These are phyloP conservation scores for Vigna trinervia DNA, from an alignment of 306 rosid species.

Conservation along the genomic window DNA sequence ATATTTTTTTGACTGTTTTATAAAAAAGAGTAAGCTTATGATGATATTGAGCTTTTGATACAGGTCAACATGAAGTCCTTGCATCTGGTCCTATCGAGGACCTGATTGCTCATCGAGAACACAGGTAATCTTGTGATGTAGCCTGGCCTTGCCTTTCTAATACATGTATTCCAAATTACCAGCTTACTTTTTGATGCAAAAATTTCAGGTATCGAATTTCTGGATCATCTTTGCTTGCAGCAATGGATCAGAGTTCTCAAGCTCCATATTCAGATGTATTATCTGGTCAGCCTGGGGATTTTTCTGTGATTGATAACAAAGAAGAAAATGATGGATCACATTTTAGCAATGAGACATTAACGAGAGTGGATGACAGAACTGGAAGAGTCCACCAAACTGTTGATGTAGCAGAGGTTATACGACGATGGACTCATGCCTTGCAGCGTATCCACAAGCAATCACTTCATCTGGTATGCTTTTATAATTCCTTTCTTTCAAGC, in stretches of 20 bases:
- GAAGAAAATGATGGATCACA: constrained; percentile 73
- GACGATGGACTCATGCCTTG: constrained; percentile 99
- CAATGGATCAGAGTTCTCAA: constrained; percentile 99
- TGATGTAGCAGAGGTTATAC: constrained; percentile 94
- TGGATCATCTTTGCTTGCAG: constrained; percentile 98
- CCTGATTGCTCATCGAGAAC: constrained; percentile 96
- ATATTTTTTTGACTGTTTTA: neutral
- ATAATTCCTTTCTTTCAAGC: neutral
- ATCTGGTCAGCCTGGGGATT: constrained; percentile 67
- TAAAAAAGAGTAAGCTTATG: neutral
- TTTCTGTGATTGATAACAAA: constrained; percentile 60
- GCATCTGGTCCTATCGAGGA: constrained; percentile 99
- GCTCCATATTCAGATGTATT: constrained; percentile 72
- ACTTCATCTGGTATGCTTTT: constrained; percentile 78
- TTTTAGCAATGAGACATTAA: constrained; percentile 60
- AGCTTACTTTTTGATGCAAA: constrained; percentile 43
- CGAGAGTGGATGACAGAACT: constrained; percentile 81
- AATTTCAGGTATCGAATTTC: constrained; percentile 91
- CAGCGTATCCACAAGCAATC: constrained; percentile 99
- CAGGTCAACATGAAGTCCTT: constrained; percentile 98
- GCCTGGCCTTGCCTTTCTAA: constrained; percentile 34
- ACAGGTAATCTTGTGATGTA: constrained; percentile 67
- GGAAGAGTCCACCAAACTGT: constrained; percentile 84
- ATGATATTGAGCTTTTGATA: constrained; percentile 36
- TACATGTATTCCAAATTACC: constrained; percentile 30